phyloP scores from a whole-genome alignment of 2,329 filamentous ascomycete species.

The Hymenoscyphus occultus region DNA sequence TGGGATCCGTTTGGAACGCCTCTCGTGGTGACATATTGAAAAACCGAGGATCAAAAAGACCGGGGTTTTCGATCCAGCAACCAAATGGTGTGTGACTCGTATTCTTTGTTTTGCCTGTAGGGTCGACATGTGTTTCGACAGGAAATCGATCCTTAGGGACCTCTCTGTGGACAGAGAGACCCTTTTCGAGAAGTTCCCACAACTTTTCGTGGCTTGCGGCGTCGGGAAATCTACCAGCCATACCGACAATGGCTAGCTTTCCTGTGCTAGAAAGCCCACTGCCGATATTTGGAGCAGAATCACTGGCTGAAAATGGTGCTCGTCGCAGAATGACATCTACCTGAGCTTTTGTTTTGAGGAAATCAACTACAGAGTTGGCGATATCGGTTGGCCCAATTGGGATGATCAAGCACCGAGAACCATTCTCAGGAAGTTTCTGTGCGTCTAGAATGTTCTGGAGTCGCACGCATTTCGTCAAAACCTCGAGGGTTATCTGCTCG shows the following conservation, averaged over 20 bases:
- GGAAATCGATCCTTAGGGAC: conserved; percentile 69
- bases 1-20: conserved; percentile 74
- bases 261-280: conserved; percentile 8
- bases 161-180: conserved; percentile 22
- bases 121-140: conserved; percentile 66
- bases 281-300: conserved; percentile 4
- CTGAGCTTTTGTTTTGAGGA: neutral
- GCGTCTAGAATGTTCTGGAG: conserved; percentile 9
- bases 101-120: conserved; percentile 68
- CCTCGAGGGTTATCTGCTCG: neutral
- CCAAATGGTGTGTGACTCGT: conserved; percentile 73
- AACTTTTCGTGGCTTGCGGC: conserved; percentile 13
- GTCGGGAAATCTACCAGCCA: conserved; percentile 18
- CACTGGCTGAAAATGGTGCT: conserved; percentile 10
- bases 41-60: conserved; percentile 73
- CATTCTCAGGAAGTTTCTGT: neutral
- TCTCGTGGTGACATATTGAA: conserved; percentile 84
- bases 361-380: neutral
- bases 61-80: conserved; percentile 67
- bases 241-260: conserved; percentile 20
- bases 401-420: conserved; percentile 9
- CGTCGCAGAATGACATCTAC: conserved; percentile 10
- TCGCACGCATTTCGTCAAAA: conserved; percentile 7
- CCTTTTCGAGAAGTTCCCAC: conserved; percentile 19
- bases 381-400: conserved; percentile 10